Evolutionary conservation across 2,329 filamentous ascomycete species (phyloP).

Genomic region (Zarea fungicola): DNA sequence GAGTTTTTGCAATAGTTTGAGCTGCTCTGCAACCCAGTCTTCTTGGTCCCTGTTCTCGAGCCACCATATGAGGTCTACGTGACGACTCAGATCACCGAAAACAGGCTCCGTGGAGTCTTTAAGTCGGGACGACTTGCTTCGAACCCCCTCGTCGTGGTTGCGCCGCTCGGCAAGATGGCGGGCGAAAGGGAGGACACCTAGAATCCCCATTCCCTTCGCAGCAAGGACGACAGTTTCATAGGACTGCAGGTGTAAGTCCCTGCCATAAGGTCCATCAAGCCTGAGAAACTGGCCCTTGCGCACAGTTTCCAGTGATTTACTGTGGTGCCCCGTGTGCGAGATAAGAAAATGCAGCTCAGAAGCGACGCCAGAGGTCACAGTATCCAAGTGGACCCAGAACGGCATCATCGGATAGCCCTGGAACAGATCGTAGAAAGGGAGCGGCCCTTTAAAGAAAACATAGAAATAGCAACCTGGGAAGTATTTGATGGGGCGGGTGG

Average conservation of each 20-base stretch:
- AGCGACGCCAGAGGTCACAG: not conserved
- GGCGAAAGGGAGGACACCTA: not conserved
- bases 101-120: not conserved
- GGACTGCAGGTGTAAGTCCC: not conserved
- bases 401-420: not conserved
- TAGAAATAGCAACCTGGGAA: not conserved
- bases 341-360: not conserved
- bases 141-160: not conserved
- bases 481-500: not conserved
- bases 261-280: not conserved
- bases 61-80: not conserved
- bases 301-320: not conserved
- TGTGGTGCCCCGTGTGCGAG: not conserved
- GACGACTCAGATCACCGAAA: not conserved
- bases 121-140: not conserved
- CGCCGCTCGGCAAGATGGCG: not conserved
- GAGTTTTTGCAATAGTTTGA: not conserved
- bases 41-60: not conserved
- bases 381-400: not conserved
- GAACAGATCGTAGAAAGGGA: not conserved
- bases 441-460: not conserved
- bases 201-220: not conserved
- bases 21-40: not conserved
- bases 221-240: not conserved
- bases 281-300: not conserved